Base-by-base conservation (phyloP, 208 protist genomes). In the Leptomonas pyrrhocoris region DNA sequence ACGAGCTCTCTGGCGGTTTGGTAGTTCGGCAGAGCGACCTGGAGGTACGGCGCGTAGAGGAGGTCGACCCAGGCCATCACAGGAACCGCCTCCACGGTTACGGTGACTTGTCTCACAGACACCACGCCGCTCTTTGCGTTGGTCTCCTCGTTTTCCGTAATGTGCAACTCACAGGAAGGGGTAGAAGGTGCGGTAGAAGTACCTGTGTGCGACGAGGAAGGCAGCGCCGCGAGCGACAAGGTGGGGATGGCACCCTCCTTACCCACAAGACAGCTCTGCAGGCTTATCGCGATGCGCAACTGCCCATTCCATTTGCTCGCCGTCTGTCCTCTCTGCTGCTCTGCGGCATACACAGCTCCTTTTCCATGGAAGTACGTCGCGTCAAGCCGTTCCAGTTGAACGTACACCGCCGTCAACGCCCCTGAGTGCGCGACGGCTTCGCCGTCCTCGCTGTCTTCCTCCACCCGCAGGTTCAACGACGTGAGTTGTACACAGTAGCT, bases 1-100 rank as follows among this genome's bases (percentile, higher is more conserved):
- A 77, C 66, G 42, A 68, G 79, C 40, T 90, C 78, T 12, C 85
- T 78, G 6, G 62, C 53, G 8, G 78, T 62, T 46, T 71, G 53
- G 53, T 90, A 90, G 51, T 82, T 56, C 23, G 77, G 83, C 16
- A 92, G 60, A 15, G 83, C 80, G 48, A 87, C 86, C 30, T 79
- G 74, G 6, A 73, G 70, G 62, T 92, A 94, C 16, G 89, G 89
- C 30, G 81, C 79, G 73, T 92, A 94, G 1, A 94, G 46, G 8
- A 84, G 66, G 30, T 77, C 68, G 3, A 90, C 63, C 49, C 81
- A 76, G 4, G 72, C 61, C 30, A 79, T 73, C 34, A 94, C 63
- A 4, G 79, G 70, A 16, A 74, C 59, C 16, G 74, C 73, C 25
- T 91, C 84, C 16, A 90, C 64, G 13, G 80, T 80, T 6, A 86